Base-by-base conservation (phyloP, 208 protist species). In the Acanthamoeba quina region DNA sequence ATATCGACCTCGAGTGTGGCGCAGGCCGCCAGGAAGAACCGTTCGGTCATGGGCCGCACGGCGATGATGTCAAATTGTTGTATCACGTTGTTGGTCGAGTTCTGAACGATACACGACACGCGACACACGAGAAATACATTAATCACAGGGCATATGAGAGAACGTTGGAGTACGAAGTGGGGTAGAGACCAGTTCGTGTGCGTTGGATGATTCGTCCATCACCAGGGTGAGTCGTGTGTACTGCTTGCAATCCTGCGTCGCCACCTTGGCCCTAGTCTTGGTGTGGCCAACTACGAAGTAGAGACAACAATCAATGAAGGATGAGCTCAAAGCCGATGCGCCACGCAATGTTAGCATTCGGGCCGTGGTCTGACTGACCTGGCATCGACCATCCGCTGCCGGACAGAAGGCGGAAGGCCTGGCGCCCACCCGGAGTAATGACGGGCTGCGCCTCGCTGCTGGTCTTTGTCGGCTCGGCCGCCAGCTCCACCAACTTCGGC, bases 51-150 rank as follows among this genome's bases (percentile, higher is more conserved):
- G 26, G 83, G 83, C 31, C 60, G 83, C 83, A 90, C 83, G 26
- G 83, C 83, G 58, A 90, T 17, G 26, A 90, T 41, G 58, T 90
- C 83, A 78, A 78, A 78, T n/a, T 78, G 68, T n/a, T 78, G 68
- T 11, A 78, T 13, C 13, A 29, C 68, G 37, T 49, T 78, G 68
- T 78, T 78, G 29, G 29, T 47, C 31, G 68, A 19, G 68, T 44
- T 78, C 68, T 37, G 17, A n/a, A n/a, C n/a, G n/a, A n/a, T n/a
- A n/a, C n/a, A 34, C 62, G 29, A 70, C 62, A 11, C 49, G 49
- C n/a, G n/a, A n/a, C n/a, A n/a, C n/a, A n/a, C n/a, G n/a, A n/a
- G n/a, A n/a, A n/a, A n/a, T n/a, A n/a, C n/a, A n/a, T n/a, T n/a
- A n/a, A n/a, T n/a, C n/a, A n/a, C n/a, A n/a, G n/a, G n/a, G n/a